These are phyloP conservation scores for Paecilomyces fulvus DNA, from an alignment of 2,329 filamentous ascomycete species.

Conservation along the genomic window DNA sequence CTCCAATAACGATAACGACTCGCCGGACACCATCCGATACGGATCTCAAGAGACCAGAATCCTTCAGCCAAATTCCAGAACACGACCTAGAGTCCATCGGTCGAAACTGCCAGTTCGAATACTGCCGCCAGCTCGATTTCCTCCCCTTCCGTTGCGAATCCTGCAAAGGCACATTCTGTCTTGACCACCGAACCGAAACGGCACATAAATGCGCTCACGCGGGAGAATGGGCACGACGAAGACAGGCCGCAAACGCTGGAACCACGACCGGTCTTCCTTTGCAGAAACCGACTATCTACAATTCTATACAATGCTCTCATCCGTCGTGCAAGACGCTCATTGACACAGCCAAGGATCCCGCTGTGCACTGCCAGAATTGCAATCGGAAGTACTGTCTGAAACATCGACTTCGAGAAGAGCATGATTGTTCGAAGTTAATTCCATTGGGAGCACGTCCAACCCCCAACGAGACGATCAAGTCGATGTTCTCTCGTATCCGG, in stretches of 20 bases:
- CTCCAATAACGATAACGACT: constrained; percentile 17
- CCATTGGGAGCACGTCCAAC: constrained; percentile 46
- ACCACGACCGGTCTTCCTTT: constrained; percentile 21
- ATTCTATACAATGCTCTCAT: constrained; percentile 44
- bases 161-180: constrained; percentile 75
- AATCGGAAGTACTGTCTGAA: constrained; percentile 44
- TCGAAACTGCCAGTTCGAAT: constrained; percentile 80
- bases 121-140: constrained; percentile 93
- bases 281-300: constrained; percentile 48
- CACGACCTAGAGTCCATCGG: constrained; percentile 79
- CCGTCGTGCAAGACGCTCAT: constrained; percentile 45
- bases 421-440: constrained; percentile 71
- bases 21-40: constrained; percentile 7
- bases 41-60: constrained; percentile 8
- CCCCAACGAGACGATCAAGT: constrained; percentile 56
- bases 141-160: constrained; percentile 90
- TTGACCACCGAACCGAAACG: constrained; percentile 83
- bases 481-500: constrained; percentile 67
- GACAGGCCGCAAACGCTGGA: constrained; percentile 21
- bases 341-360: constrained; percentile 43
- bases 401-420: constrained; percentile 54
- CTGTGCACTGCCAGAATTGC: constrained; percentile 43
- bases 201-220: constrained; percentile 61
- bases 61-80: constrained; percentile 40
- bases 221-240: constrained; percentile 52